phyloP scores from a whole-genome alignment of 164 flowering plant species.

The Magnolia kwangsiensis region DNA sequence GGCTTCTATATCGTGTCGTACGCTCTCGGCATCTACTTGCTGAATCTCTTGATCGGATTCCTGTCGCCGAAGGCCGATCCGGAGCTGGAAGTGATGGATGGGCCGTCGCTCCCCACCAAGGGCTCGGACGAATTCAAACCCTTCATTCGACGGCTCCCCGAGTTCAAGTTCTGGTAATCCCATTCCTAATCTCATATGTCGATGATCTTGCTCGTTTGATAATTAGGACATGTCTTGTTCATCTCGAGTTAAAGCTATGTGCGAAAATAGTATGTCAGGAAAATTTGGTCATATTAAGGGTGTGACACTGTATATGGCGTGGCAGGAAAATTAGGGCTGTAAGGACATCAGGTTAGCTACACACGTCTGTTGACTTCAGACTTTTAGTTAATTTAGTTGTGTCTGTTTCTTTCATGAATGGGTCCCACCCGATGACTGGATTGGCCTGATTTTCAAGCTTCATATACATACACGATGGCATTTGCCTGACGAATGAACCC shows the following conservation, averaged over 20 bases:
- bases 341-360: no score
- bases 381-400: no score
- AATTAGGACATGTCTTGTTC: background rate
- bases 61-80: constrained; percentile 81
- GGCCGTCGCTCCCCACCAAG: constrained; percentile 70
- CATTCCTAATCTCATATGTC: background rate
- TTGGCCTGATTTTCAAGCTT: no score
- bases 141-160: constrained; percentile 84
- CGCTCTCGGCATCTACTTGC: constrained; percentile 67
- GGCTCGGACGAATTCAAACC: constrained; percentile 87
- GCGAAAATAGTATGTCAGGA: background rate
- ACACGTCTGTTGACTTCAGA: no score
- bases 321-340: no score
- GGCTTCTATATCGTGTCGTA: constrained; percentile 78
- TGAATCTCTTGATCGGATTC: constrained; percentile 80
- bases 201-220: background rate
- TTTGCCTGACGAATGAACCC: no score
- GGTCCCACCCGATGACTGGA: no score
- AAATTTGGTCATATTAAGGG: background rate
- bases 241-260: background rate
- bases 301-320: background rate
- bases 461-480: no score
- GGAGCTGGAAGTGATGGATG: constrained; percentile 62
- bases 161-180: constrained; percentile 82
- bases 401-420: no score